These are phyloP conservation scores for Cadophora malorum DNA, from an alignment of 2,329 filamentous ascomycete genomes.

Conservation along the genomic window DNA sequence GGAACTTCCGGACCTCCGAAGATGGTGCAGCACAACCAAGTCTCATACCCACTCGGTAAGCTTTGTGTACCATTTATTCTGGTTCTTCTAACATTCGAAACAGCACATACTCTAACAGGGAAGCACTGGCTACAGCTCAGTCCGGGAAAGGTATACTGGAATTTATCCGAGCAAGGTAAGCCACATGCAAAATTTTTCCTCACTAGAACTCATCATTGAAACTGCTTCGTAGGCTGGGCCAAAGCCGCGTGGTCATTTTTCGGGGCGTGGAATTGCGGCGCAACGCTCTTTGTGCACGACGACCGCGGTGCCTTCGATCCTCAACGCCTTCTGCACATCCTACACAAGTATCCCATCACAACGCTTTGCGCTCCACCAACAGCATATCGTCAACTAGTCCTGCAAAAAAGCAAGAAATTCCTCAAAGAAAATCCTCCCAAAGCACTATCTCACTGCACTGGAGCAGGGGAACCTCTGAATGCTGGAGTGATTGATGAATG, in stretches of 20 bases:
- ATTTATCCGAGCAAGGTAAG: conserved; percentile 48
- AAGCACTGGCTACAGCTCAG: conserved; percentile 48
- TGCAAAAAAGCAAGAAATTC: conserved; percentile 44
- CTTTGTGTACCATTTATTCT: background rate
- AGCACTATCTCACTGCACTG: conserved; percentile 47
- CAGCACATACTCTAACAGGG: conserved; percentile 48
- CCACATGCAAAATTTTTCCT: background rate
- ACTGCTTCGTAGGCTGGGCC: conserved; percentile 45
- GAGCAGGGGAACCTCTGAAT: conserved; percentile 50
- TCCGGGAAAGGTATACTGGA: conserved; percentile 49
- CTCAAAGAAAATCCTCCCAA: conserved; percentile 42
- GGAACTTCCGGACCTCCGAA: conserved; percentile 51
- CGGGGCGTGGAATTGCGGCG: conserved; percentile 50
- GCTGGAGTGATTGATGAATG: conserved; percentile 49
- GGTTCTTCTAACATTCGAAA: background rate
- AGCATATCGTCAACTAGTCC: conserved; percentile 50
- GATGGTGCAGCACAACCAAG: conserved; percentile 51
- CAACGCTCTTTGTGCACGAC: conserved; percentile 50
- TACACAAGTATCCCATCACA: conserved; percentile 49
- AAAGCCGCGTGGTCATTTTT: conserved; percentile 52
- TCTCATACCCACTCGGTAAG: conserved; percentile 49
- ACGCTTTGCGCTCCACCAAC: conserved; percentile 51
- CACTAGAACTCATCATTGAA: background rate
- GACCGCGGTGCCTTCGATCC: conserved; percentile 47
- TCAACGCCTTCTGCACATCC: conserved; percentile 42